Conservation (phyloP, 1,284 basidiomycete species). For the Trametes sp. region DNA sequence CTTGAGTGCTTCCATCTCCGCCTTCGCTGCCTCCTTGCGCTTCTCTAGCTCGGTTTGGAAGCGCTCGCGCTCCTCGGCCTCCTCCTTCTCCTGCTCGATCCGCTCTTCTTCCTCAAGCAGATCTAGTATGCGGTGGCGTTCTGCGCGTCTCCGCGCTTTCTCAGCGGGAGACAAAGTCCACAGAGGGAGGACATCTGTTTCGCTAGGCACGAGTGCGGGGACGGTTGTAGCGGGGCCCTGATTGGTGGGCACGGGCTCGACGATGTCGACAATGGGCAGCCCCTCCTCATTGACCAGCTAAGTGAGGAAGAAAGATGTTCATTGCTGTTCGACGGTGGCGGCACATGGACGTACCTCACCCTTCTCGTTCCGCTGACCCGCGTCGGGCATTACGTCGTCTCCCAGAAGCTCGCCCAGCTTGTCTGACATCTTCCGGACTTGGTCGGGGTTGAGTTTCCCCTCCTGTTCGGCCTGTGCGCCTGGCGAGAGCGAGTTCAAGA, state of each 20-base stretch:
- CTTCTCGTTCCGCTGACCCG: constrained; percentile 55
- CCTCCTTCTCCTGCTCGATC: constrained; percentile 49
- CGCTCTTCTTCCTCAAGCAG: constrained; percentile 75
- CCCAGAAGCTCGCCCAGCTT: constrained; percentile 70
- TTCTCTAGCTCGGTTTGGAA: constrained; percentile 55
- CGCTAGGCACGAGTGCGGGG: constrained; percentile 29
- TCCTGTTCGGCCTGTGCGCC: constrained; percentile 35
- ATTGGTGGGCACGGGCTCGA: constrained; percentile 56
- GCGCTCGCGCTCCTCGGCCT: constrained; percentile 50
- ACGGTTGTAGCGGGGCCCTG: constrained; percentile 12
- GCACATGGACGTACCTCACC: constrained; percentile 62
- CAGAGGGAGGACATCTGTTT: constrained; percentile 56
- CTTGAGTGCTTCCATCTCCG: constrained; percentile 60
- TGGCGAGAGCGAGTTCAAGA: constrained; percentile 58
- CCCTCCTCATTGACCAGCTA: constrained; percentile 79
- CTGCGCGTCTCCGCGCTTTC: constrained; percentile 56
- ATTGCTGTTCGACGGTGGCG: constrained; percentile 21
- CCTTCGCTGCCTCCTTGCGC: constrained; percentile 57
- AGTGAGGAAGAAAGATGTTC: constrained; percentile 17
- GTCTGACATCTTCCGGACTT: constrained; percentile 61
- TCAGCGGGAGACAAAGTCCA: constrained; percentile 55
- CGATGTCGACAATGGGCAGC: constrained; percentile 78
- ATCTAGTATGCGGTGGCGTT: constrained; percentile 71
- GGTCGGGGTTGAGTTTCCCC: constrained; percentile 54
- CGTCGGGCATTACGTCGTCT: constrained; percentile 45